Evolutionary conservation across 371 early-diverging fungal species (phyloP), one percentile per base, ranked within the genome.

Genomic region (Mucor velutinosus): DNA sequence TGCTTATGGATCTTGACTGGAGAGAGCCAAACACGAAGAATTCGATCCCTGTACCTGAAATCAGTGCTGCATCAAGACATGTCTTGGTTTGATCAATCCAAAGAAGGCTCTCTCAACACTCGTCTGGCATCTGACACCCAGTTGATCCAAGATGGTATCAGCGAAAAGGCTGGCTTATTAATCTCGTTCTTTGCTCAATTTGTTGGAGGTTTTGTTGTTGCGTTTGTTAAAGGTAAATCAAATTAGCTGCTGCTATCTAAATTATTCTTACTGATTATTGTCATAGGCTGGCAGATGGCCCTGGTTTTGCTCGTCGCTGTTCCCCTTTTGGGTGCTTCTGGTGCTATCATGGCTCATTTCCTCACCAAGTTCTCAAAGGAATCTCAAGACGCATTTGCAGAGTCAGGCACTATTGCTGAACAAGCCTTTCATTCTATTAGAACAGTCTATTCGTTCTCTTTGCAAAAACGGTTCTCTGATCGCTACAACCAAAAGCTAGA

Each of bases 391-490:
- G 41, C 73, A 17, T 79, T 79, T 69, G 82, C 79, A 47, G 76
- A 76, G 47, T 77, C 82, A 4, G 79, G 82, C 17, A 62, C 77
- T 2, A 69, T 81, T 30, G 82, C 77, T 27, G 79, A 81, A 58
- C 82, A 98, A 72, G 93, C 88, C 0, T 82, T 98, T 60, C 75
- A 91, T 7, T 85, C 89, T 29, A 92, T 97, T 58, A 89, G 96
- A 56, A 97, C 97, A 3, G 92, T 96, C 27, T 88, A 86, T 51
- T 86, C 96, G 0, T 96, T 96, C 78, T 90, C 89, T 58, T 86
- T 88, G 17, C 92, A 95, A 75, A 74, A 83, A 25, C 87, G 92
- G 8, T 88, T 92, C 67, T 69, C 85, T 15, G 66, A 74, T 5
- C 77, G 86, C 25, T 98, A 94, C 77, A 75, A 78, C 27, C 58